Evolutionary conservation across 1,139 yeast species (phyloP), one percentile per base, ranked within the genome.

Genomic region (Suhomyces coccinellae): DNA sequence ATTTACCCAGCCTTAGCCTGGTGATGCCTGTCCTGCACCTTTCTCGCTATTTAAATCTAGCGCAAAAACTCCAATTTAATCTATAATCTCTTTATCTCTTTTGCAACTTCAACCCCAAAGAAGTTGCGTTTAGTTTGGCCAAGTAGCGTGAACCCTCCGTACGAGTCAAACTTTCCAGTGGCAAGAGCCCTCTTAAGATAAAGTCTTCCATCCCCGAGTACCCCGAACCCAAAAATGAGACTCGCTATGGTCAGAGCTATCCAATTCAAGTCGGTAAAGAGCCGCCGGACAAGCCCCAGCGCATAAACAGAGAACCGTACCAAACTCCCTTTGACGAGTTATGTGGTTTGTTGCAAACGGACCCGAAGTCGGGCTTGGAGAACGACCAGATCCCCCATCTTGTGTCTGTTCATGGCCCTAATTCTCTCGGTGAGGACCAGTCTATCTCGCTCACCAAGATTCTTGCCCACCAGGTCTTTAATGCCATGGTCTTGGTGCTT

Each of bases 401-500:
- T 13, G 46, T 48, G 6, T 45, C 51, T 14, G 49, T 57, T 30
- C 71, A 77, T 59, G 95, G 95, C 6, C 71, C 68, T 32, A 87
- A 87, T 62, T 69, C 69, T 26, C 69, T 85, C 11, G 90, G 89
- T 16, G 84, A 80, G 34, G 86, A 75, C 38, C 74, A 71, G 32
- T 75, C 76, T 35, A 78, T 85, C 47, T 80, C 87, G n/a, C 63
- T 80, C 40, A 51, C 74, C 29, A 71, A 71, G 49, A 86, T 87
- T 40, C 57, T 86, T 39, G 72, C 86, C 44, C 85, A 84, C 52
- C 95, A 87, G 59, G 71, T 83, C 2, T 83, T 84, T 63, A 87
- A 87, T 59, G 95, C 95, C 40, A 86, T 87, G 95, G 83, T 86
- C 37, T 66, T 87, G 53, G 91, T 86, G 13, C 73, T 87, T 54